Conservation (phyloP, 306 rosid species). For the Gleditsia sinensis region DNA sequence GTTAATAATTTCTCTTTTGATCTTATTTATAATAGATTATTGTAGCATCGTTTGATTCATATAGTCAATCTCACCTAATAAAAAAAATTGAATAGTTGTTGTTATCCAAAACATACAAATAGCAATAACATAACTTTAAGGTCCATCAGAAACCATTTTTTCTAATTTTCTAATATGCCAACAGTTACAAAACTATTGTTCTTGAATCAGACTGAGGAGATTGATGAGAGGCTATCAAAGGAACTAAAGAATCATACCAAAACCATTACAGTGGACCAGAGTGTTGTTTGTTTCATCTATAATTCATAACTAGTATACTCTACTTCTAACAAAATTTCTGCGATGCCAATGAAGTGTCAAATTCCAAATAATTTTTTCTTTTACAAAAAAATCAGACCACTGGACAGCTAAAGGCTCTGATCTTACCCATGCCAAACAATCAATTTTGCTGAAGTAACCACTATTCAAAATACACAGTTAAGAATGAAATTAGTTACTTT, state of each 20-base stretch:
- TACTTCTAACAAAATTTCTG: neutral
- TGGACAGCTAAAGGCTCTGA: neutral
- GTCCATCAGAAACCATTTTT: neutral
- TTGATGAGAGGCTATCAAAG: neutral
- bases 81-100: too few relatives aligned
- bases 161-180: neutral
- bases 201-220: neutral
- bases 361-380: neutral
- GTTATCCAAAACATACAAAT: too few relatives aligned
- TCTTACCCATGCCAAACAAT: neutral
- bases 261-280: neutral
- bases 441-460: constrained; percentile 15
- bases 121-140: neutral
- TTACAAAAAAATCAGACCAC: neutral
- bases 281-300: neutral
- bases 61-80: too few relatives aligned
- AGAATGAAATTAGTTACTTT: neutral
- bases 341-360: neutral
- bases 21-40: too few relatives aligned
- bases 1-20: too few relatives aligned
- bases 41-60: too few relatives aligned
- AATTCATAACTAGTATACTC: neutral
- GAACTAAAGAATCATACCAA: neutral
- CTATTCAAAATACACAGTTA: neutral
- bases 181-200: neutral